Conservation (phyloP, 202 grass and related monocot genomes). For the Cymbopogon flexuosus region DNA sequence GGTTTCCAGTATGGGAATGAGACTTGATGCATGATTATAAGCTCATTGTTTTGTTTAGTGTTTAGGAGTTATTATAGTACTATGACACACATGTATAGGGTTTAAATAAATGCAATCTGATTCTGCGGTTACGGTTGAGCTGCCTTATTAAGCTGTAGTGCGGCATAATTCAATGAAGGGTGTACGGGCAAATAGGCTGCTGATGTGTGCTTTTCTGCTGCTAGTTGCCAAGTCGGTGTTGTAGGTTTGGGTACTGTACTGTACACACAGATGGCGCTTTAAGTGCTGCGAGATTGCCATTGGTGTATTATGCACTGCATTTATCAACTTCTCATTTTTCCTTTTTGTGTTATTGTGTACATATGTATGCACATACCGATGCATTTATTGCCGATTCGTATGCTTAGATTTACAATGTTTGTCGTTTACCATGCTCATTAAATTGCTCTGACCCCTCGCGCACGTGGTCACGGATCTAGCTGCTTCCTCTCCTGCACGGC, state of each 20-base stretch:
- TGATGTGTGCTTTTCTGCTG: neutral
- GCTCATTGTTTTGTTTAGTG: neutral
- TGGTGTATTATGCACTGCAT: neutral
- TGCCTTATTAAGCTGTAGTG: neutral
- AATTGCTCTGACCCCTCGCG: neutral
- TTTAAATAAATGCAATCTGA: neutral
- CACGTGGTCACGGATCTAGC: conserved; percentile 8
- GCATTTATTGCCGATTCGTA: conserved; percentile 12
- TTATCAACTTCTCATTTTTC: neutral
- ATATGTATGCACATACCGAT: neutral
- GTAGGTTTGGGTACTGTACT: neutral
- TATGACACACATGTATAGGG: neutral
- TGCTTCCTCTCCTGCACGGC: neutral
- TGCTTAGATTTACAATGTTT: neutral
- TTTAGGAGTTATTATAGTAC: neutral
- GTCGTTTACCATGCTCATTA: conserved; percentile 15
- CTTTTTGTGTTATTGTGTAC: neutral
- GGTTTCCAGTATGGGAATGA: neutral
- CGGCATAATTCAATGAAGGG: conserved; percentile 14
- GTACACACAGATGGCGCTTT: neutral
- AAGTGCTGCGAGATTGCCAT: neutral
- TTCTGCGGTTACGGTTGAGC: neutral
- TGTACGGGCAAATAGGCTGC: neutral
- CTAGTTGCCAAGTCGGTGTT: neutral
- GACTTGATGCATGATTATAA: neutral